Evolutionary conservation across 768 basidiomycete genomes (phyloP).

Genomic region (Mycena crocata): DNA sequence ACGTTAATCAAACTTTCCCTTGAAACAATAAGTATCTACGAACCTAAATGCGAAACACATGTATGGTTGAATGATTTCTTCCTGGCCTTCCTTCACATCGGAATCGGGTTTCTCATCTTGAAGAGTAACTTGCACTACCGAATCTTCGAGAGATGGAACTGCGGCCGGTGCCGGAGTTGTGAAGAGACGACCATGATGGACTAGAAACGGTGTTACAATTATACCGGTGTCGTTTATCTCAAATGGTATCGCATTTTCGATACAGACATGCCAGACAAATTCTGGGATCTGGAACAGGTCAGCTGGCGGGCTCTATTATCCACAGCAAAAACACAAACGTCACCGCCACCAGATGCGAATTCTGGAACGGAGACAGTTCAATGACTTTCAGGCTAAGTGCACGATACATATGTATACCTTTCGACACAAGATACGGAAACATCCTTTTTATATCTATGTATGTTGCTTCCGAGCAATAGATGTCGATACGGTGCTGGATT

Average conservation of each 20-base stretch:
- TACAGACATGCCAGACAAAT: conserved; percentile 81
- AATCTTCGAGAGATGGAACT: conserved; percentile 45
- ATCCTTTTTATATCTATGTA: conserved; percentile 73
- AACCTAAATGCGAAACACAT: conserved; percentile 71
- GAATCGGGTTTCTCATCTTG: neutral
- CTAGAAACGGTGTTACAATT: conserved; percentile 73
- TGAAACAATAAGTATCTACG: neutral
- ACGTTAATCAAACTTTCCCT: conserved; percentile 62
- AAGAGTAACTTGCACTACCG: conserved; percentile 38
- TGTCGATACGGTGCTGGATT: conserved; percentile 79
- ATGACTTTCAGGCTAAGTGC: neutral
- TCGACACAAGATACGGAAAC: conserved; percentile 86
- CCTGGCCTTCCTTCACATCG: conserved; percentile 13
- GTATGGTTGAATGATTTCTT: conserved; percentile 63
- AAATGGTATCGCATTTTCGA: conserved; percentile 75
- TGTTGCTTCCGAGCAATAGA: conserved; percentile 77
- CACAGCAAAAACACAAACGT: conserved; percentile 55
- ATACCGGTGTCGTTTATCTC: conserved; percentile 75
- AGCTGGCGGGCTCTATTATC: neutral
- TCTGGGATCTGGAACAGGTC: conserved; percentile 71
- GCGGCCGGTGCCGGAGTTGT: conserved; percentile 51
- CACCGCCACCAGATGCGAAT: conserved; percentile 83
- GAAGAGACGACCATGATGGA: conserved; percentile 82
- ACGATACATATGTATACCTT: conserved; percentile 33
- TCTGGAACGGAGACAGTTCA: conserved; percentile 42